Evolutionary conservation across 805 yeast species (phyloP).

Genomic region (Yarrowia yakushimensis): DNA sequence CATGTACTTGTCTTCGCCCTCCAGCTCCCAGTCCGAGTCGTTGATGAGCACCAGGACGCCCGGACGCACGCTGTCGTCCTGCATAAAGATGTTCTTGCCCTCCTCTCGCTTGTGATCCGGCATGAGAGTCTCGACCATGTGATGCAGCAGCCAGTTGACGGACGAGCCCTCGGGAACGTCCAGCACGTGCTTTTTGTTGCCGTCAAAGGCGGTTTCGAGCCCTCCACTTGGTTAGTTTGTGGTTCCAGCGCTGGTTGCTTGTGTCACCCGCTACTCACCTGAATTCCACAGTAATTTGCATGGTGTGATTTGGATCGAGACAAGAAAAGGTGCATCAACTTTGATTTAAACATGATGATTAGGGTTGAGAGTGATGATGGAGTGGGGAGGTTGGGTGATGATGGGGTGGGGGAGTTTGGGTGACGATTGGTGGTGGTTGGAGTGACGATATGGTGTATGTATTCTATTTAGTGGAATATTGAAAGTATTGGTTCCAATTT

Average conservation of each 20-base stretch:
- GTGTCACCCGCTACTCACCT: conserved; percentile 26
- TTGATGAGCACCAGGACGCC: conserved; percentile 89
- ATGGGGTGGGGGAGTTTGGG: no score
- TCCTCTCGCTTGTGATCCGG: conserved; percentile 54
- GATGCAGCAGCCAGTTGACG: conserved; percentile 51
- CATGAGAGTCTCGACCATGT: conserved; percentile 38
- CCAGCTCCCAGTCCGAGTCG: conserved; percentile 96
- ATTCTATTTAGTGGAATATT: no score
- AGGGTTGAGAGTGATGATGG: neutral
- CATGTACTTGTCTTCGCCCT: conserved; percentile 80
- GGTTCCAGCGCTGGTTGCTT: neutral
- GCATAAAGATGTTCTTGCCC: conserved; percentile 68
- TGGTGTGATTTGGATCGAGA: neutral
- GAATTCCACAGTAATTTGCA: conserved; percentile 37
- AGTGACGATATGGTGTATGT: no score
- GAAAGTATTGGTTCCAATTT: no score
- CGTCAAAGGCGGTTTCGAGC: conserved; percentile 69
- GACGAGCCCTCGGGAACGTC: conserved; percentile 42
- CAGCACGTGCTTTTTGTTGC: conserved; percentile 53
- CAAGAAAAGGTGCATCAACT: neutral
- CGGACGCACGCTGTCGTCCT: conserved; percentile 70
- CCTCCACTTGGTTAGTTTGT: conserved; percentile 55
- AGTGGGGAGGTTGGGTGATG: neutral
- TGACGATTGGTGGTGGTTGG: no score
- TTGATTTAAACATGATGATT: neutral